A percentile compares a stretch with the other conserved stretches of the same genome.
phyloP scores from a whole-genome alignment of 2,329 filamentous ascomycete species.

The Passalora sequoiae region DNA sequence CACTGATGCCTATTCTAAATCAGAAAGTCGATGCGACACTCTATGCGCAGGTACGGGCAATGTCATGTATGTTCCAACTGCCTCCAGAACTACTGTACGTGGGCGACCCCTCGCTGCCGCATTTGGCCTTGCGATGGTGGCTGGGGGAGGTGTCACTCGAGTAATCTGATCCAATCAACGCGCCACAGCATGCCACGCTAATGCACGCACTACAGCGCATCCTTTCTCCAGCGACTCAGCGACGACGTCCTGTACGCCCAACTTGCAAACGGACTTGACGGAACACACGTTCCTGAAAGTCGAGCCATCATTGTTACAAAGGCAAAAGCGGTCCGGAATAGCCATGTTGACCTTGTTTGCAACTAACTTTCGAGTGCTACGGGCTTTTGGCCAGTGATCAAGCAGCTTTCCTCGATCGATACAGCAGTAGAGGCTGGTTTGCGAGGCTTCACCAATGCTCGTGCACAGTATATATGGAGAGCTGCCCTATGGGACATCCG shows the following conservation, averaged over 20 bases:
- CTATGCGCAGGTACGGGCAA: slow-evolving; percentile 3
- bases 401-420: too few species aligned
- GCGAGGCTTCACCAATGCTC: too few species aligned
- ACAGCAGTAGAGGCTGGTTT: too few species aligned
- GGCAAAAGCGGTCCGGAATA: too few species aligned
- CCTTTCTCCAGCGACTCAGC: not conserved
- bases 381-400: too few species aligned
- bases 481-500: too few species aligned
- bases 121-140: not conserved
- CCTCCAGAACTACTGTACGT: not conserved
- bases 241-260: not conserved
- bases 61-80: too few species aligned
- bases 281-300: not conserved
- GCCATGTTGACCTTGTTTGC: too few species aligned
- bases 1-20: slow-evolving; percentile 3
- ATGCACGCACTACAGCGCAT: not conserved
- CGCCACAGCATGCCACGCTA: not conserved
- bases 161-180: not conserved
- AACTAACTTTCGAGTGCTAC: too few species aligned
- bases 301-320: too few species aligned
- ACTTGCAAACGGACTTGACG: not conserved
- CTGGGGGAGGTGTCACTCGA: not conserved
- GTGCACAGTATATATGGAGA: too few species aligned
- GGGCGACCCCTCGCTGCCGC: slow-evolving; percentile 2
- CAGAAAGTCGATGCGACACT: slow-evolving; percentile 1